Evolutionary conservation across 202 grass and related monocot genomes (phyloP).

Genomic region (Carex arenaria): DNA sequence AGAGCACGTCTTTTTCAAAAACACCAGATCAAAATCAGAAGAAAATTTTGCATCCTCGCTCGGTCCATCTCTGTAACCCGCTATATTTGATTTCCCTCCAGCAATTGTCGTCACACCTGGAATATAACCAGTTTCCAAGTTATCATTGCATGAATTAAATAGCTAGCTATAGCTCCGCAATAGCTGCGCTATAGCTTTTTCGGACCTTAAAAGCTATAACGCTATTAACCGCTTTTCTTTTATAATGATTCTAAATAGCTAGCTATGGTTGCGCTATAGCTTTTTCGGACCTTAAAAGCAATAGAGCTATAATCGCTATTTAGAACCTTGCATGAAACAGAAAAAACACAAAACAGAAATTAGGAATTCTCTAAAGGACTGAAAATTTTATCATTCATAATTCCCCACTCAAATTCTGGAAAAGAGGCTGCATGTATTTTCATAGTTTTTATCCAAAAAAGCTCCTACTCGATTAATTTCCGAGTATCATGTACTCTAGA

Average conservation of each 20-base stretch:
- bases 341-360: background rate
- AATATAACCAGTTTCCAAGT: constrained; percentile 15
- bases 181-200: no score
- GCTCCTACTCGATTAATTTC: background rate
- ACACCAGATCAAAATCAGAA: constrained; percentile 88
- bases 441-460: background rate
- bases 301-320: no score
- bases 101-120: constrained; percentile 94
- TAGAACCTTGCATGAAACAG: background rate
- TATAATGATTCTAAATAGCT: no score
- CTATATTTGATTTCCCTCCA: constrained; percentile 90
- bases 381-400: background rate
- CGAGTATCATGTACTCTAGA: background rate
- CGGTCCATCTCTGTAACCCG: constrained; percentile 89
- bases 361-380: background rate
- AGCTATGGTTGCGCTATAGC: no score
- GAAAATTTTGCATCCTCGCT: constrained; percentile 99
- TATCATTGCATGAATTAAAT: background rate
- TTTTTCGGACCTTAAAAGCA: no score
- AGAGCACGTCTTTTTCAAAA: constrained; percentile 85
- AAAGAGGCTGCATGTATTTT: background rate
- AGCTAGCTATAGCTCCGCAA: no score
- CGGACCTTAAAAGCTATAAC: no score
- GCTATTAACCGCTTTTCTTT: no score
- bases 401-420: background rate